A percentile compares a stretch with the other conserved stretches of the same genome.
phyloP scores from a whole-genome alignment of 441 rosid species.

The Erysimum cheiri region DNA sequence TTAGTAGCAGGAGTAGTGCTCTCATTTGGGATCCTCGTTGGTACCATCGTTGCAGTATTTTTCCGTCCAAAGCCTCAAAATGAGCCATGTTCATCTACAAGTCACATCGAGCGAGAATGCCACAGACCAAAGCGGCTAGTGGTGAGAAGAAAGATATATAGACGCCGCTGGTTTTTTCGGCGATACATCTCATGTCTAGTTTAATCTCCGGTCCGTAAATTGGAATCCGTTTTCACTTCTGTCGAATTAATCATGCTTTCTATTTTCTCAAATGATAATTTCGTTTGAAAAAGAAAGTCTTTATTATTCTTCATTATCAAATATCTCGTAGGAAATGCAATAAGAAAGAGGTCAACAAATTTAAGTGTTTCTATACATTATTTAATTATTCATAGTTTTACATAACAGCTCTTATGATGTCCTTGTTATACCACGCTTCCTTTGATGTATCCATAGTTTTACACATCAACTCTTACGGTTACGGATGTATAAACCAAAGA shows the following conservation, averaged over 20 bases:
- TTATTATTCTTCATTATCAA: too few relatives aligned
- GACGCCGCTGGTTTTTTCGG: not conserved
- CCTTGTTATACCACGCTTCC: too few relatives aligned
- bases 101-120: not conserved
- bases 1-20: too few relatives aligned
- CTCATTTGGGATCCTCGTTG: not conserved
- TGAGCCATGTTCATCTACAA: not conserved
- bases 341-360: too few relatives aligned
- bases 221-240: not conserved
- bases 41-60: not conserved
- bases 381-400: too few relatives aligned
- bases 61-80: not conserved
- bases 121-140: not conserved
- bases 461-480: too few relatives aligned
- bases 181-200: not conserved
- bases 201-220: not conserved
- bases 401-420: too few relatives aligned
- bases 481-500: slow-evolving; percentile 7
- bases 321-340: too few relatives aligned
- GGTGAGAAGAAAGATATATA: not conserved
- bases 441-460: too few relatives aligned
- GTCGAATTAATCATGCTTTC: not conserved
- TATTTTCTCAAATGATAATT: too few relatives aligned
- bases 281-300: too few relatives aligned
- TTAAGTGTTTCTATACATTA: too few relatives aligned